Evolutionary conservation across 2,329 filamentous ascomycete species (phyloP).

Genomic region (Aspergillus fumigatiaffinis): DNA sequence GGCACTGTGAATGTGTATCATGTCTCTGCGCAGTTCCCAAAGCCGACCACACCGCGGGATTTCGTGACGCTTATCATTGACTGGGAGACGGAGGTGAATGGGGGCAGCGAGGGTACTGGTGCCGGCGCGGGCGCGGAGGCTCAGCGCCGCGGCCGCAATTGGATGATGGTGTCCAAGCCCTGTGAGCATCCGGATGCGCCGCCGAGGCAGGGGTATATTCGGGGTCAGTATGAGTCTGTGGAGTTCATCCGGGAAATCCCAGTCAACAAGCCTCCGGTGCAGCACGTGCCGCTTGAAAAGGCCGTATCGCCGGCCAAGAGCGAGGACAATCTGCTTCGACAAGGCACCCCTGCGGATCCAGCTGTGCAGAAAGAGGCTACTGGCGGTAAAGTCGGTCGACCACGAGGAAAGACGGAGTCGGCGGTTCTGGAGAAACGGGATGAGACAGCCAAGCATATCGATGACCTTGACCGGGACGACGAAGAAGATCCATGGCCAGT

Average conservation of each 20-base stretch:
- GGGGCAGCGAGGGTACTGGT: slow-evolving; percentile 8
- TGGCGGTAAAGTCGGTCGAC: slow-evolving; percentile 19
- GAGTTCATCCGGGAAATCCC: slow-evolving; percentile 86
- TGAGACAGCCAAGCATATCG: neutral
- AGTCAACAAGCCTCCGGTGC: slow-evolving; percentile 12
- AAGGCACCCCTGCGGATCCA: neutral
- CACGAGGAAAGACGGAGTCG: slow-evolving; percentile 32
- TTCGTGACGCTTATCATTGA: slow-evolving; percentile 78
- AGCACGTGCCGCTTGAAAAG: slow-evolving; percentile 1
- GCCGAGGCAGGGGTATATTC: slow-evolving; percentile 67
- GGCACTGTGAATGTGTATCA: slow-evolving; percentile 62
- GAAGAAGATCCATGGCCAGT: slow-evolving; percentile 61
- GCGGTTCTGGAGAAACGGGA: slow-evolving; percentile 39
- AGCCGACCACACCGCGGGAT: slow-evolving; percentile 80
- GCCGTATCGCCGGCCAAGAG: slow-evolving; percentile 1
- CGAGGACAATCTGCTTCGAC: slow-evolving; percentile 4
- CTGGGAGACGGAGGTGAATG: slow-evolving; percentile 40
- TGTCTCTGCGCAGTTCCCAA: slow-evolving; percentile 83
- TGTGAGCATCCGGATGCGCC: slow-evolving; percentile 72
- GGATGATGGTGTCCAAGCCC: slow-evolving; percentile 83
- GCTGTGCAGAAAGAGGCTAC: slow-evolving; percentile 10
- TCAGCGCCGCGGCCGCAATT: slow-evolving; percentile 56
- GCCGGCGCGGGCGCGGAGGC: slow-evolving; percentile 20
- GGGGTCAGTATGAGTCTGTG: slow-evolving; percentile 85
- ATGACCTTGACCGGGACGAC: slow-evolving; percentile 19